phyloP scores from a whole-genome alignment of 176 grass and related monocot species.

The Luzula sylvatica region DNA sequence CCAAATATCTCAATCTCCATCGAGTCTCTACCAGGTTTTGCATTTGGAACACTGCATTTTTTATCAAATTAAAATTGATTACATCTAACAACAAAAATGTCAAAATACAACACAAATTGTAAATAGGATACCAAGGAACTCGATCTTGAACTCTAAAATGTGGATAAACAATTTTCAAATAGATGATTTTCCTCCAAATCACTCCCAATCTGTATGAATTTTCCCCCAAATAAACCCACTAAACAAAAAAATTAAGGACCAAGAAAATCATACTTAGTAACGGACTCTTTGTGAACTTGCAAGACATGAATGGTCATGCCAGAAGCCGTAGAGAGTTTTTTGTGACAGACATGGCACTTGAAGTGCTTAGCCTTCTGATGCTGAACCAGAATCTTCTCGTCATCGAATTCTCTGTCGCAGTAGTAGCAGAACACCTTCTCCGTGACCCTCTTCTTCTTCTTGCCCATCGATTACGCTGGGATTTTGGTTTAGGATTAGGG shows the following conservation, averaged over 20 bases:
- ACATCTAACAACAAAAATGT: neutral
- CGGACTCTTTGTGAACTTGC: slow-evolving; percentile 97
- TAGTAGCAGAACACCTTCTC: slow-evolving; percentile 98
- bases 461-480: slow-evolving; percentile 41
- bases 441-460: slow-evolving; percentile 86
- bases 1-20: slow-evolving; percentile 99
- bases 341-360: slow-evolving; percentile 99
- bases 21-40: slow-evolving; percentile 84
- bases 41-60: slow-evolving; percentile 80
- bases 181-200: neutral
- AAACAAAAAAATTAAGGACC: neutral
- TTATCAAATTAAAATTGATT: neutral
- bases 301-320: slow-evolving; percentile 98
- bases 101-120: neutral
- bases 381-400: slow-evolving; percentile 99
- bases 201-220: neutral
- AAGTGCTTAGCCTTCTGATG: slow-evolving; percentile 99
- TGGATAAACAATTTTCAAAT: too few relatives aligned
- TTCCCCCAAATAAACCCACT: neutral
- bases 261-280: slow-evolving; percentile 47
- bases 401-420: slow-evolving; percentile 99
- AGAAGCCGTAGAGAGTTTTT: slow-evolving; percentile 95
- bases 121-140: neutral
- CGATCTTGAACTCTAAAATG: too few relatives aligned
- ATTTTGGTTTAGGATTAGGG: slow-evolving; percentile 40